Evolutionary conservation across 257 asterid genomes (phyloP), one percentile per base, ranked within the genome.

Genomic region (Dorcoceras hygrometricum): DNA sequence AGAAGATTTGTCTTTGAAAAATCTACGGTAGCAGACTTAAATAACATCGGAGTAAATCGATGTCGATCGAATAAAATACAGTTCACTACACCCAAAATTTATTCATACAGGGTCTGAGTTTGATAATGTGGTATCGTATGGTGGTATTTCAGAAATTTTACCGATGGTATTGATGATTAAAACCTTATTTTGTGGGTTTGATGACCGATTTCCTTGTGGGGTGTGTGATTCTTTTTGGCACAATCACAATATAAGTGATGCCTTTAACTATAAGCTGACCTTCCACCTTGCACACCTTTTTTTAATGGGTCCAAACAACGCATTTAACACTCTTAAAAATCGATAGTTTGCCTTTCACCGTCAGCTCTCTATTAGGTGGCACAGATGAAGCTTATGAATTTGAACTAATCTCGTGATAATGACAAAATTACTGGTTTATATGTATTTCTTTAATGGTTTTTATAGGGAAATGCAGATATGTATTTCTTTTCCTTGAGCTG

Each of bases 231-330:
- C 68, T 70, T 19, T 12, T 36, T 61, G 69, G 57, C 75, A 71
- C 69, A 11, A 79, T 65, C 32, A 22, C 24, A 22, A 55, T 66
- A 76, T 65, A 73, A 70, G 73, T 63, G 64, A 32, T 53, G 63
- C 50, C 54, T 8, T 66, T 66, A 65, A 69, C 79, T 65, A 60
- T 18, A 75, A 67, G 68, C 48, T 34, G 84, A 76, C 81, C 36
- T 69, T 53, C 73, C 68, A 79, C 67, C 77, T 75, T 73, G n/a
- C n/a, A n/a, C n/a, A n/a, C 71, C 62, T 68, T 70, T 11, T 69
- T 64, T 63, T 29, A 39, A 61, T 8, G 8, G 34, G 66, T 61
- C 28, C 36, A 36, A 53, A 60, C 53, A 58, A 12, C 28, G 23
- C 8, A 22, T 56, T 34, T 19, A 36, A 43, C n/a, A 43, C 19